These are phyloP conservation scores for Naganishia liquefaciens DNA, from an alignment of 1,284 basidiomycete genomes.

Conservation along the genomic window DNA sequence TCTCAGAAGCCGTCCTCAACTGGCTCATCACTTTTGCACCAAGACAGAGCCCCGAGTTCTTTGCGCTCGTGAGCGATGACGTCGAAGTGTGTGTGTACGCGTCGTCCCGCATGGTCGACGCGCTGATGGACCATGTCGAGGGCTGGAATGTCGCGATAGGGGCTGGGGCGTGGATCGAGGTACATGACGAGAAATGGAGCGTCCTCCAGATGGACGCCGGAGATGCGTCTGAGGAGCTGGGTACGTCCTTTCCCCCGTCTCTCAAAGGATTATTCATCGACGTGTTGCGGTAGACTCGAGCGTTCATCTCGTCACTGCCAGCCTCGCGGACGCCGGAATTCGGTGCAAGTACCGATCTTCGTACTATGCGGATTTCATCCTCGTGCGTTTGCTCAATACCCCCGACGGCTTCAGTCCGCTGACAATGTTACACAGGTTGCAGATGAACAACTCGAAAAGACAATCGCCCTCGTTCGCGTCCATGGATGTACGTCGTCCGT, in stretches of 20 bases:
- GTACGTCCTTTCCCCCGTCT: no score
- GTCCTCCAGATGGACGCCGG: conserved; percentile 17
- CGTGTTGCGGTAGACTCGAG: conserved; percentile 8
- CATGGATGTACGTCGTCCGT: conserved; percentile 46
- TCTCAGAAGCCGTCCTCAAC: conserved; percentile 7
- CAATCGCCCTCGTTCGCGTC: conserved; percentile 41
- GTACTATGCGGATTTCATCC: conserved; percentile 79
- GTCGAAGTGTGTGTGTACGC: conserved; percentile 14
- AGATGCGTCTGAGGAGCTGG: no score
- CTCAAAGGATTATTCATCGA: no score
- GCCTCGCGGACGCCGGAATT: conserved; percentile 73
- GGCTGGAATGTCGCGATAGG: background rate
- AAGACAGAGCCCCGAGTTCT: conserved; percentile 18
- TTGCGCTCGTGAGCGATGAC: conserved; percentile 15
- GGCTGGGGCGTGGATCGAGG: conserved; percentile 9
- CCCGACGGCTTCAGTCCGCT: conserved; percentile 50
- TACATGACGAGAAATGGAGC: conserved; percentile 23
- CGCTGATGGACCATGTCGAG: background rate
- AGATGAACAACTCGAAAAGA: conserved; percentile 42
- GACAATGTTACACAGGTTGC: conserved; percentile 35
- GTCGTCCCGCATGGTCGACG: background rate
- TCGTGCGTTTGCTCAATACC: conserved; percentile 52
- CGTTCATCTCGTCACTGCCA: conserved; percentile 72
- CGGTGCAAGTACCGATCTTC: conserved; percentile 82
- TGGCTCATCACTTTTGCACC: conserved; percentile 9